Base-by-base conservation (phyloP, 2,329 filamentous ascomycete species). In the Colletotrichum sp. region DNA sequence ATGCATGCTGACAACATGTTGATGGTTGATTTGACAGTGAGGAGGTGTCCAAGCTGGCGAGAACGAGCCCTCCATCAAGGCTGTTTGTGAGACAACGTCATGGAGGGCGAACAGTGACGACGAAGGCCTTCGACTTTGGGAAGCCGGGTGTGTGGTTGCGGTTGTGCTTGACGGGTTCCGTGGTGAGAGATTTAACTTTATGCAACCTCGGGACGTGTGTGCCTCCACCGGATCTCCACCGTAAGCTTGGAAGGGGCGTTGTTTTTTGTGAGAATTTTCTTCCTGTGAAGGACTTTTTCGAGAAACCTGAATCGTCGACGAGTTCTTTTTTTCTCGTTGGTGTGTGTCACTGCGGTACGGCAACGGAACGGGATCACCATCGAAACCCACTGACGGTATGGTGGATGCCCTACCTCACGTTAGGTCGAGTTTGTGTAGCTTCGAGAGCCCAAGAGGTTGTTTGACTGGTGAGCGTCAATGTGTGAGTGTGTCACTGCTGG, bases 221-320 rank as follows among this genome's bases (percentile, higher is more conserved):
- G 15, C 73, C 70, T 76, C 73, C 73, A 69, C 73, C 70, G 57
- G 70, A 76, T 65, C 73, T 76, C 73, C 73, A 76, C 73, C 39
- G 57, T 64, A 30, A 62, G 13, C 34, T 44, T 44, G 24, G 36
- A 49, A 55, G 44, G 28, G 57, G 57, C 26, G 26, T 34, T 26
- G n/a, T 39, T 44, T 44, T n/a, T 44, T n/a, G 39, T 10, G 39
- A 44, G 39, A n/a, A 44, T 44, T 44, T 49, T 55, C 49, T 16
- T 66, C 34, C 34, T 36, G 67, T 44, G 16, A 39, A 34, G 6
- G 21, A 44, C 12, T 13, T 21, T 30, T 32, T 66, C 2, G 60
- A 66, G 30, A 66, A 71, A 62, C 72, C n/a, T 71, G 72, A 65
- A 52, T 72, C 69, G 57, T 49, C 36, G 13, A 55, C 44, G 18